Conservation (phyloP, 2,329 filamentous ascomycete genomes). For the Berkeleyomyces rouxiae region DNA sequence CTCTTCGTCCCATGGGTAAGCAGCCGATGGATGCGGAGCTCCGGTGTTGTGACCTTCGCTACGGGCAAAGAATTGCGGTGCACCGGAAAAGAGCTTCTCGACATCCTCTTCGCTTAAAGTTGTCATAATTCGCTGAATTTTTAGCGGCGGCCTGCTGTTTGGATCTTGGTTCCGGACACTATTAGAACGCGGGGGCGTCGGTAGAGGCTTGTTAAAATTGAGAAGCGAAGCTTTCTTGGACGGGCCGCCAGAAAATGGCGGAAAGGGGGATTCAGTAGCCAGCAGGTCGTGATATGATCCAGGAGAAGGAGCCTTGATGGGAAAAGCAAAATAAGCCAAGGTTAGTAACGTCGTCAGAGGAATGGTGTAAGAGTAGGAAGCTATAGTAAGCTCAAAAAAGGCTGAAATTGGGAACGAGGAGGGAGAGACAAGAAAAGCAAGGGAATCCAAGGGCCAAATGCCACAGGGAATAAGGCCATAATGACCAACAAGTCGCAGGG, state of each 20-base stretch:
- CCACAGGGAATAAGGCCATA: not conserved
- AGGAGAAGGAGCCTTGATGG: conserved; percentile 2
- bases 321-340: not conserved
- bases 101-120: conserved; percentile 42
- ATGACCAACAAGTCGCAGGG: not conserved
- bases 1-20: conserved; percentile 50
- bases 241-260: not conserved
- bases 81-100: conserved; percentile 58
- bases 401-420: not conserved
- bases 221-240: conserved; percentile 13
- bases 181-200: conserved; percentile 32
- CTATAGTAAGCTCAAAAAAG: not conserved
- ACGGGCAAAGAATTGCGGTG: conserved; percentile 52
- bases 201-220: conserved; percentile 40
- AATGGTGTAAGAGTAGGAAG: not conserved
- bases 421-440: not conserved
- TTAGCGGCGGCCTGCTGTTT: conserved; percentile 29
- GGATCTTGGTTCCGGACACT: conserved; percentile 22
- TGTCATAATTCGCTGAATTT: conserved; percentile 41
- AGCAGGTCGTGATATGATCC: not conserved
- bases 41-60: conserved; percentile 42
- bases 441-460: not conserved
- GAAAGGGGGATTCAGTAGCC: not conserved
- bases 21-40: conserved; percentile 44
- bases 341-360: not conserved